A percentile compares a stretch with the other conserved stretches of the same genome.
Evolutionary conservation across 352 stramenopile species (phyloP).

Genomic region (Phytophthora kernoviae): DNA sequence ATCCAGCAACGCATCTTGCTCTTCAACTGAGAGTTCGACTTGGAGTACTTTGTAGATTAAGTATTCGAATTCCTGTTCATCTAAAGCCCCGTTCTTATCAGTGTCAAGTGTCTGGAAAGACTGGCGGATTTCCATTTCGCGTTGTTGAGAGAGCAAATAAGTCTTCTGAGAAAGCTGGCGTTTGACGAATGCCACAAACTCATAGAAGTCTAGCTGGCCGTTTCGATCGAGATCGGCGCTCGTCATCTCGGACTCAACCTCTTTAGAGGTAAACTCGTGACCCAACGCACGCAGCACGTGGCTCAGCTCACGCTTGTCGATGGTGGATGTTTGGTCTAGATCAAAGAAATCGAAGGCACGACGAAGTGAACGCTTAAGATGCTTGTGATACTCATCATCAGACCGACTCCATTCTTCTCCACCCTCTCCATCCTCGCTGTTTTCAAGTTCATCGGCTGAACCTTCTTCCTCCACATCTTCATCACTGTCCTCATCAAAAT

Average conservation of each 20-base stretch:
- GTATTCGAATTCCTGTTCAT: slow-evolving; percentile 81
- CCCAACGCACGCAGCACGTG: slow-evolving; percentile 72
- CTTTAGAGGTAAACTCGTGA: slow-evolving; percentile 70
- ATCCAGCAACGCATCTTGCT: slow-evolving; percentile 73
- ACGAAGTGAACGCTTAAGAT: slow-evolving; percentile 63
- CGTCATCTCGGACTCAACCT: slow-evolving; percentile 67
- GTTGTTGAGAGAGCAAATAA: slow-evolving; percentile 57
- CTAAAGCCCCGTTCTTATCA: slow-evolving; percentile 68
- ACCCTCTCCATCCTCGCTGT: slow-evolving; percentile 22
- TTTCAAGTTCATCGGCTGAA: background rate
- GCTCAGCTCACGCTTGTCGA: slow-evolving; percentile 70
- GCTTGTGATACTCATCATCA: slow-evolving; percentile 63
- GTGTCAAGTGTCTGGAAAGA: slow-evolving; percentile 72
- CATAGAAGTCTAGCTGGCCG: slow-evolving; percentile 72
- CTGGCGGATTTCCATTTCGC: slow-evolving; percentile 78
- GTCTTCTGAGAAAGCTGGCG: slow-evolving; percentile 59
- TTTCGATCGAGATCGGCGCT: slow-evolving; percentile 68
- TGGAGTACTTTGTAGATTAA: slow-evolving; percentile 76
- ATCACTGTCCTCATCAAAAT: slow-evolving; percentile 6
- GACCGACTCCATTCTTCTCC: slow-evolving; percentile 40
- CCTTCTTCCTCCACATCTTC: slow-evolving; percentile 10
- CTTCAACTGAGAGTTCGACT: slow-evolving; percentile 73
- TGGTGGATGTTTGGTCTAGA: slow-evolving; percentile 66
- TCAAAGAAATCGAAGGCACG: slow-evolving; percentile 85
- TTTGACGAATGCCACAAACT: slow-evolving; percentile 78